Evolutionary conservation across 768 basidiomycete species (phyloP).

Genomic region (Auricularia cornea): DNA sequence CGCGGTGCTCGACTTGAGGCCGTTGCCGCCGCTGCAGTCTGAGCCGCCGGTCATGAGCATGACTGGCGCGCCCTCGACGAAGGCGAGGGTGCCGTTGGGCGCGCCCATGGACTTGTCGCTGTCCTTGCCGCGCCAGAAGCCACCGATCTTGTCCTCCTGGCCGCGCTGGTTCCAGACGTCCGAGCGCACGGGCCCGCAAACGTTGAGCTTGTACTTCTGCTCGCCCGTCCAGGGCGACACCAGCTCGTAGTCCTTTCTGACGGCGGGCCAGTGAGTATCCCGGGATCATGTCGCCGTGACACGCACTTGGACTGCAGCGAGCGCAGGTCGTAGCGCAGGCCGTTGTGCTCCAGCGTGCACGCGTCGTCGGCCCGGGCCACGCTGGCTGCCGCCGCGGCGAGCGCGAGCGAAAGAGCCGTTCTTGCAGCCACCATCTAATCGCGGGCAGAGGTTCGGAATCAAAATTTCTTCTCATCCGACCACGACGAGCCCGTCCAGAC

Average conservation of each 20-base stretch:
- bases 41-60: constrained; percentile 58
- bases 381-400: not conserved
- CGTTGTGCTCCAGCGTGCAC: not conserved
- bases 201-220: constrained; percentile 47
- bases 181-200: constrained; percentile 47
- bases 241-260: constrained; percentile 58
- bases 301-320: not conserved
- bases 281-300: not conserved
- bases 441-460: no score
- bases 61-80: constrained; percentile 41
- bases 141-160: constrained; percentile 44
- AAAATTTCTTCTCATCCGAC: no score
- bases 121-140: constrained; percentile 49
- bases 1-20: constrained; percentile 49
- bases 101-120: constrained; percentile 72
- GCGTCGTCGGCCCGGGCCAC: not conserved
- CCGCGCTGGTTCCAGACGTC: constrained; percentile 53
- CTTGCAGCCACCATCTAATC: no score
- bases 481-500: no score
- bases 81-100: constrained; percentile 7
- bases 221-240: constrained; percentile 30
- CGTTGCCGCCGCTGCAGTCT: constrained; percentile 44
- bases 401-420: not conserved
- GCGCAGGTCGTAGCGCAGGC: not conserved
- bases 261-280: not conserved